Percentiles rank a stretch among this genome's conserved stretches.
These are phyloP conservation scores for Saturnispora dispora DNA, from an alignment of 805 yeast genomes.

Conservation along the genomic window DNA sequence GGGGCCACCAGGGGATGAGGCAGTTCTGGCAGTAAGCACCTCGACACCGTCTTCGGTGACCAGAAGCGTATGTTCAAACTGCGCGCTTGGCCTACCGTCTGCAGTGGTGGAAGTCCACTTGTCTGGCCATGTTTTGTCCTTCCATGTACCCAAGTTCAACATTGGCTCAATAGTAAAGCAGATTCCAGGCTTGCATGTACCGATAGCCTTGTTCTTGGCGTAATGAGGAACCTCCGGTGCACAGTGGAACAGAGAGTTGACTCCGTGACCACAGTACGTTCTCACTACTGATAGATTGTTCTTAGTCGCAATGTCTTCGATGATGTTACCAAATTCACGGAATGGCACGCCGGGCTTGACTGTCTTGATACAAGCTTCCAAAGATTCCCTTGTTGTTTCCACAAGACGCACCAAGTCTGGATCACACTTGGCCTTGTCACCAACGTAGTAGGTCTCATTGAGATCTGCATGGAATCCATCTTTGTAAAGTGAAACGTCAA, in stretches of 20 bases:
- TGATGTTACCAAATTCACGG: constrained; percentile 77
- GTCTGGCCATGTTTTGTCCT: constrained; percentile 90
- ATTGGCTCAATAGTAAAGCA: constrained; percentile 97
- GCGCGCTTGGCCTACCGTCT: constrained; percentile 88
- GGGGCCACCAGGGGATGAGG: constrained; percentile 85
- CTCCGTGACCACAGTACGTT: constrained; percentile 91
- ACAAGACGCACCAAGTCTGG: constrained; percentile 81
- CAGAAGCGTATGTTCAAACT: constrained; percentile 86
- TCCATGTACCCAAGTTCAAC: constrained; percentile 78
- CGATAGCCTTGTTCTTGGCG: constrained; percentile 86
- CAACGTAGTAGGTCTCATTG: constrained; percentile 95
- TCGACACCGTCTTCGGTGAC: constrained; percentile 94
- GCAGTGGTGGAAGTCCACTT: constrained; percentile 92
- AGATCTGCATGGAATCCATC: constrained; percentile 90
- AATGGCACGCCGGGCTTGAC: constrained; percentile 91
- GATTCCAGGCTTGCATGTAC: constrained; percentile 92
- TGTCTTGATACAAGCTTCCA: constrained; percentile 70
- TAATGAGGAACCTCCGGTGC: constrained; percentile 93
- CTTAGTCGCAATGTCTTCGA: constrained; percentile 76
- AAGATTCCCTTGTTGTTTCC: constrained; percentile 82
- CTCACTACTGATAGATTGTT: constrained; percentile 81
- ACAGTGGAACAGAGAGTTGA: constrained; percentile 77
- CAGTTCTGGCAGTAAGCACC: constrained; percentile 73
- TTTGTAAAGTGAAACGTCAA: constrained; percentile 79
- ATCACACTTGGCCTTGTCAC: constrained; percentile 74